These are phyloP conservation scores for Fusarium oxysporum DNA, from an alignment of 2,329 filamentous ascomycete genomes.

Conservation along the genomic window DNA sequence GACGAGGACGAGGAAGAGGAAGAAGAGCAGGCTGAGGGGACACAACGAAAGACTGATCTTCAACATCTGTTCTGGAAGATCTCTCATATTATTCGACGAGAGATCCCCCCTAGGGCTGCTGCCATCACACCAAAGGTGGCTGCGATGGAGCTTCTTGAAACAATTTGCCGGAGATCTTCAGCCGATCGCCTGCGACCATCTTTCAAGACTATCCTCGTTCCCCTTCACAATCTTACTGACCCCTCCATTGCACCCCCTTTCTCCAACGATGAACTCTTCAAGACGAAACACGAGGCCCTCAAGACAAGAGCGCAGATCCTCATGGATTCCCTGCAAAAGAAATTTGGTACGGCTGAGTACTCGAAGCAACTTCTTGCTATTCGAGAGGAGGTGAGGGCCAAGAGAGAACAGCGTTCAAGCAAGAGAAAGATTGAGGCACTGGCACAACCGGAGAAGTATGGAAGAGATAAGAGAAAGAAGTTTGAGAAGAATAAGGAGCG, in stretches of 20 bases:
- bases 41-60: constrained; percentile 59
- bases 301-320: constrained; percentile 79
- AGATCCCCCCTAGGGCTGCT: constrained; percentile 71
- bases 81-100: constrained; percentile 81
- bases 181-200: constrained; percentile 68
- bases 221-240: constrained; percentile 86
- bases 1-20: constrained; percentile 57
- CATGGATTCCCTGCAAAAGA: constrained; percentile 85
- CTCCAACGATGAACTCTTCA: constrained; percentile 77
- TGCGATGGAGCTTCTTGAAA: constrained; percentile 78
- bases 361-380: constrained; percentile 79
- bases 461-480: constrained; percentile 83
- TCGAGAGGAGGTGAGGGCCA: constrained; percentile 76
- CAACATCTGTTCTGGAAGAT: constrained; percentile 83
- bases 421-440: constrained; percentile 94
- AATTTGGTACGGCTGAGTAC: constrained; percentile 83
- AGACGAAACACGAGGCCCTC: constrained; percentile 75
- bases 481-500: constrained; percentile 86
- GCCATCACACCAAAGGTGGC: constrained; percentile 80
- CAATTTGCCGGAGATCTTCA: constrained; percentile 73
- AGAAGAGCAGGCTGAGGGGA: constrained; percentile 57
- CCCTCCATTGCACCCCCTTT: constrained; percentile 77
- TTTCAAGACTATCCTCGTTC: constrained; percentile 68
- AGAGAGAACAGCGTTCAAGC: constrained; percentile 77
- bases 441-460: constrained; percentile 81